Evolutionary conservation across 176 grass and related monocot genomes (phyloP), one percentile per base, ranked within the genome.

Genomic region (Puccinellia tenuiflora): DNA sequence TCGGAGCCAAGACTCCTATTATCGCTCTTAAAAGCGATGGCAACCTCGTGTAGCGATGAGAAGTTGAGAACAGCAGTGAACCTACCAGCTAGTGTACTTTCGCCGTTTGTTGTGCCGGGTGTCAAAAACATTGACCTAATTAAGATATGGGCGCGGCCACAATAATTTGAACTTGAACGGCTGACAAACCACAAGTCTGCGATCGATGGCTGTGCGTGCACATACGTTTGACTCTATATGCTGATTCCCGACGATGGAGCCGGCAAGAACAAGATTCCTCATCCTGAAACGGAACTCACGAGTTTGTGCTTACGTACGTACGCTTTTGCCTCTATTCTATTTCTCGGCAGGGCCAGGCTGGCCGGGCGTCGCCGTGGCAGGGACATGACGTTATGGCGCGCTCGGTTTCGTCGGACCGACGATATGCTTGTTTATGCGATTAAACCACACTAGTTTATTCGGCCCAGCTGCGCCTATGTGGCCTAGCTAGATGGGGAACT

Each of bases 361-460:
- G 68, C 64, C 4, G 37, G 53, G 60, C 68, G 57, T 7, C 20
- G 62, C 30, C 54, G 65, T 82, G 70, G 79, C n/a, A 71, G 53
- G 69, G 69, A 86, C 83, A 90, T 64, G 71, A 55, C 83, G 88
- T 35, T 42, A 86, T 82, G 88, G 83, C 9, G 26, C 64, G 64
- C 83, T 86, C 78, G 18, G 78, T 64, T 86, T 71, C 74, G 66
- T 29, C 72, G 78, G 78, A 29, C 14, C 18, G n/a, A n/a, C 10
- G 88, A 90, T 90, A 90, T 78, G 14, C 7, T 28, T 48, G 0
- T 73, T 73, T 78, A 70, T 2, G 12, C 48, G 12, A 47, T 3
- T 5, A 28, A 68, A 61, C 50, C 4, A 40, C 7, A 24, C 34
- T 61, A 6, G 24, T n/a, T 79, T 64, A 18, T 74, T 14, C 17